A percentile compares a stretch with the other conserved stretches of the same genome.
These are phyloP conservation scores for Euphorbia pulcherrima DNA, from an alignment of 345 rosid species.

Conservation along the genomic window DNA sequence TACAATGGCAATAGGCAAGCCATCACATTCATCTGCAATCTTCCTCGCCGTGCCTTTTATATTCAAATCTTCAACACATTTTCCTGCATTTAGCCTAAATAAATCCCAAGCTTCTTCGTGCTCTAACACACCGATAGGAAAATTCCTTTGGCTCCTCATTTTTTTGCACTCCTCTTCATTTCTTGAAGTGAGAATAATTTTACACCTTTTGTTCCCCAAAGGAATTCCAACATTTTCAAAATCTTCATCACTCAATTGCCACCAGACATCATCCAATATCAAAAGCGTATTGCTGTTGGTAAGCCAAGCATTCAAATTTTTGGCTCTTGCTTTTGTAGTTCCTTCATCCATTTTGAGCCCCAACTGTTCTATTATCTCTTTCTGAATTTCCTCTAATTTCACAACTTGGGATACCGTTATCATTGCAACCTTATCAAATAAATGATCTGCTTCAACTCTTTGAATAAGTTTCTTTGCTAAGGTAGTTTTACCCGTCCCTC, in stretches of 20 bases:
- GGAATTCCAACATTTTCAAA: background rate
- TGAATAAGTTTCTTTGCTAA: background rate
- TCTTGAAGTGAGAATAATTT: background rate
- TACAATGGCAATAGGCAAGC: slow-evolving; percentile 17
- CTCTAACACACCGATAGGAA: background rate
- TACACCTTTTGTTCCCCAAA: background rate
- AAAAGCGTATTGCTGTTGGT: background rate
- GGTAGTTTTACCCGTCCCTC: background rate
- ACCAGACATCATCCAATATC: background rate
- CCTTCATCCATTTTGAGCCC: background rate
- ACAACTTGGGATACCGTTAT: background rate
- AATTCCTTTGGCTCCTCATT: background rate
- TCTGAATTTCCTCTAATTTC: background rate
- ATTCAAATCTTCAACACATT: background rate
- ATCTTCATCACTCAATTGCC: background rate
- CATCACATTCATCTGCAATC: slow-evolving; percentile 5
- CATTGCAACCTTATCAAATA: background rate
- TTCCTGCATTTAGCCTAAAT: background rate
- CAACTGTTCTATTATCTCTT: background rate
- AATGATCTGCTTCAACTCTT: background rate
- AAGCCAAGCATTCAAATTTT: background rate
- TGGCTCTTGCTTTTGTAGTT: background rate
- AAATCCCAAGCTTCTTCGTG: background rate
- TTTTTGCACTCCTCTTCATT: background rate
- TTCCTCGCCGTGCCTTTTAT: background rate